Conservation (phyloP, 805 yeast species). For the Sugiyamaella chiloensis region DNA sequence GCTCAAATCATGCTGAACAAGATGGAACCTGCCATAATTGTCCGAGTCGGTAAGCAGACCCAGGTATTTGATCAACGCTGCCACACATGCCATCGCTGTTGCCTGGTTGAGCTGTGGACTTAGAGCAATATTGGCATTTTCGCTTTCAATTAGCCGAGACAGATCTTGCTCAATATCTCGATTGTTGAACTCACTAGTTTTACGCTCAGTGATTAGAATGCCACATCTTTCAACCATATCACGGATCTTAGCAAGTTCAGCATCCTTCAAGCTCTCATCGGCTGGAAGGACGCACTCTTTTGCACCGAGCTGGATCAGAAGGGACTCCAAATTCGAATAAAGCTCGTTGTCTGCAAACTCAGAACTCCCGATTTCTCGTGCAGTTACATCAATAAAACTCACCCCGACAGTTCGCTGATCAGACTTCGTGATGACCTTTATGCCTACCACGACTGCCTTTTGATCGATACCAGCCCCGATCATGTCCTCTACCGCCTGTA, state of each 20-base stretch:
- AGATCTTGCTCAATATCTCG: slow-evolving; percentile 78
- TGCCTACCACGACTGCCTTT: slow-evolving; percentile 53
- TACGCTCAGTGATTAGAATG: slow-evolving; percentile 61
- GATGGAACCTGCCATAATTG: slow-evolving; percentile 47
- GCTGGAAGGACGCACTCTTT: slow-evolving; percentile 72
- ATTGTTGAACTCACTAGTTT: slow-evolving; percentile 53
- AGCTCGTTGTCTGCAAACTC: slow-evolving; percentile 87
- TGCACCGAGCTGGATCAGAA: slow-evolving; percentile 83
- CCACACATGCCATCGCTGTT: slow-evolving; percentile 57
- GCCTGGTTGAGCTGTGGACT: slow-evolving; percentile 40
- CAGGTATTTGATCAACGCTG: slow-evolving; percentile 68
- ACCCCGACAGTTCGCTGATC: slow-evolving; percentile 64
- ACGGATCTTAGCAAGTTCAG: slow-evolving; percentile 60
- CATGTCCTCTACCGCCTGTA: slow-evolving; percentile 72
- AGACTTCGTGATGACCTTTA: slow-evolving; percentile 41
- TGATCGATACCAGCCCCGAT: slow-evolving; percentile 46
- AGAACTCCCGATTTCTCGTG: slow-evolving; percentile 61
- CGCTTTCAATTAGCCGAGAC: slow-evolving; percentile 49
- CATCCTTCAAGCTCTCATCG: slow-evolving; percentile 40
- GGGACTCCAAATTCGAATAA: slow-evolving; percentile 79
- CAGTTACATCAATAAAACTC: slow-evolving; percentile 72
- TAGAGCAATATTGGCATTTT: slow-evolving; percentile 21
- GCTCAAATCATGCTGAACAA: slow-evolving; percentile 67
- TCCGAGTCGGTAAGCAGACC: slow-evolving; percentile 57
- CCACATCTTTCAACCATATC: slow-evolving; percentile 78